Conservation (phyloP, 208 protist genomes). For the Strigomonas culicis region DNA sequence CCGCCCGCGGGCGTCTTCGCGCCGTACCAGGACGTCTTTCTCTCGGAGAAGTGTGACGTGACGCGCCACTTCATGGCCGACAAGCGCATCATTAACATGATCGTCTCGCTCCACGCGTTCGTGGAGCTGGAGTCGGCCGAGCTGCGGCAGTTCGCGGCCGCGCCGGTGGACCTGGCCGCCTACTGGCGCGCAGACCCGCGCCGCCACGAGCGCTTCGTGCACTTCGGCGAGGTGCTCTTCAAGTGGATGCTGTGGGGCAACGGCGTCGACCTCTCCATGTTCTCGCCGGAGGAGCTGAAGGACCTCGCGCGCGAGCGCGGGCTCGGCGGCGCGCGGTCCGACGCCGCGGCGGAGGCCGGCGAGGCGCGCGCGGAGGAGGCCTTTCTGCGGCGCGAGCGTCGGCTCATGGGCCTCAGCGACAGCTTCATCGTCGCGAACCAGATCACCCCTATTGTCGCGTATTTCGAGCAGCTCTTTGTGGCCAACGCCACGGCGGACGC, state of each 20-base stretch:
- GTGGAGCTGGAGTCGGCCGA: no score
- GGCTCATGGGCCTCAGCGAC: conserved; percentile 31
- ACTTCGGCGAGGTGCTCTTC: conserved; percentile 55
- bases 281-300: conserved; percentile 73
- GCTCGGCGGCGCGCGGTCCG: not conserved
- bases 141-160: no score
- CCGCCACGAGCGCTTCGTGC: no score
- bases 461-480: conserved; percentile 23
- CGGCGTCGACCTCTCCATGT: conserved; percentile 84
- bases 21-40: conserved; percentile 78
- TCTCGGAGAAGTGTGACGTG: conserved; percentile 61
- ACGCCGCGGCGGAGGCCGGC: conserved; percentile 6
- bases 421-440: conserved; percentile 67
- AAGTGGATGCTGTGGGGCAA: conserved; percentile 89
- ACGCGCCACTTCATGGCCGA: conserved; percentile 50
- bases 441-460: conserved; percentile 24
- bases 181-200: no score
- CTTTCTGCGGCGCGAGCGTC: not conserved
- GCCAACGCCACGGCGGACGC: conserved; percentile 11
- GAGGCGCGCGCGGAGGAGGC: conserved; percentile 37
- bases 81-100: conserved; percentile 64
- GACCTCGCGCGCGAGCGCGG: conserved; percentile 9
- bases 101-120: no score
- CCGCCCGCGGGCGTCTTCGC: conserved; percentile 24
- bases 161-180: no score